Evolutionary conservation across 768 basidiomycete genomes (phyloP).

Genomic region (Chlorophyllum brunneum): DNA sequence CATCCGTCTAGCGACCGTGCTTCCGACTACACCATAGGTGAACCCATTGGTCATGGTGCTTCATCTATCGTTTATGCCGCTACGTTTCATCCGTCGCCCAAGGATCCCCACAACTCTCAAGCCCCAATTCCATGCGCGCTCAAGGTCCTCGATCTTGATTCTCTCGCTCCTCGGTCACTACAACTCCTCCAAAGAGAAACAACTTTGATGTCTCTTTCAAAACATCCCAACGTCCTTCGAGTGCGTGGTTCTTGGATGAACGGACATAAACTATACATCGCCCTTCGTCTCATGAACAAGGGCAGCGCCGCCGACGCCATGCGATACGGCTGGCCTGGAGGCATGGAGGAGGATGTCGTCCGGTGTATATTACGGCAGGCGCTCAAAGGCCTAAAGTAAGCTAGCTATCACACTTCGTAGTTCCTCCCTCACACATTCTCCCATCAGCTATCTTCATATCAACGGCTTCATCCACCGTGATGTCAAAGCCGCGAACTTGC

Average conservation of each 20-base stretch:
- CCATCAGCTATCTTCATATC: slow-evolving; percentile 71
- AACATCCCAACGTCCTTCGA: slow-evolving; percentile 90
- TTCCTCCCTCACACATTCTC: slow-evolving; percentile 2
- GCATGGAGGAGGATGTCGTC: slow-evolving; percentile 87
- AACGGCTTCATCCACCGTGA: slow-evolving; percentile 94
- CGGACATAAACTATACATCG: slow-evolving; percentile 82
- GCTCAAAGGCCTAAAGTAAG: slow-evolving; percentile 82
- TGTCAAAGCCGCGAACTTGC: slow-evolving; percentile 89
- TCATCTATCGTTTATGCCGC: slow-evolving; percentile 90
- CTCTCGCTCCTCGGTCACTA: slow-evolving; percentile 67
- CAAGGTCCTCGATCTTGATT: slow-evolving; percentile 87
- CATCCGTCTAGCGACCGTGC: slow-evolving; percentile 51
- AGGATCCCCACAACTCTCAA: slow-evolving; percentile 15
- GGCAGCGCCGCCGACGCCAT: slow-evolving; percentile 85
- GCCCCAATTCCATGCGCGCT: slow-evolving; percentile 64
- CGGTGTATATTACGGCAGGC: slow-evolving; percentile 84
- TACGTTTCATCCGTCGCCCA: slow-evolving; percentile 41
- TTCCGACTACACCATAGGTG: slow-evolving; percentile 70
- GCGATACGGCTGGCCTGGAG: slow-evolving; percentile 81
- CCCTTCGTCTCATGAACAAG: slow-evolving; percentile 85
- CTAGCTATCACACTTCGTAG: slow-evolving; percentile 11
- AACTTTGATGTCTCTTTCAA: slow-evolving; percentile 86
- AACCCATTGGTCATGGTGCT: slow-evolving; percentile 86
- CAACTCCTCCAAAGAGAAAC: slow-evolving; percentile 79
- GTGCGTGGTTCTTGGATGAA: slow-evolving; percentile 88